Conservation (phyloP, 441 rosid species). For the Arabidopsis hybrid region DNA sequence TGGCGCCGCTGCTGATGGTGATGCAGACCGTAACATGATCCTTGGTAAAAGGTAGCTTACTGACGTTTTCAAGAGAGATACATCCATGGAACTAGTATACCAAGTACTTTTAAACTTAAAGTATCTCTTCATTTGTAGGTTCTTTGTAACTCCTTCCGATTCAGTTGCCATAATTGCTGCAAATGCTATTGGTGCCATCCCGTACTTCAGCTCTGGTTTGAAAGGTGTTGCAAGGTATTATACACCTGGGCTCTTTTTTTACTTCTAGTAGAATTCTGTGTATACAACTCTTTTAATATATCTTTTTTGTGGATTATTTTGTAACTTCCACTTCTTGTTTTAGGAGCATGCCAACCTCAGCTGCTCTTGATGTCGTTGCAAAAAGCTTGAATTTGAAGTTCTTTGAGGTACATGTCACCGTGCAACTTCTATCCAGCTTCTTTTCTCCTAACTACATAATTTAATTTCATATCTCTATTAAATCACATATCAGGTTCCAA, state of each 20-base stretch:
- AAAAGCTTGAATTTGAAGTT: conserved; percentile 82
- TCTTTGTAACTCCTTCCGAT: conserved; percentile 98
- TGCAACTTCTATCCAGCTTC: background rate
- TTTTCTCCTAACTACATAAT: conserved; percentile 1
- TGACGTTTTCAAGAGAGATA: background rate
- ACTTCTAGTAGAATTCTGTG: background rate
- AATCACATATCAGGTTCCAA: conserved; percentile 73
- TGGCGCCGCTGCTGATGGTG: conserved; percentile 99
- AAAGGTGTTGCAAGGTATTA: conserved; percentile 98
- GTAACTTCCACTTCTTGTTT: conserved; percentile 28
- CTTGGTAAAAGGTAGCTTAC: conserved; percentile 88
- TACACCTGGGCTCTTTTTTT: background rate
- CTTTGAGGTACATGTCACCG: conserved; percentile 74
- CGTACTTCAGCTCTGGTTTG: conserved; percentile 90
- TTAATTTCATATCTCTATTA: conserved; percentile 3
- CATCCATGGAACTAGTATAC: conserved; percentile 6
- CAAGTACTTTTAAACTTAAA: conserved; percentile 28
- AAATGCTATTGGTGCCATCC: conserved; percentile 88
- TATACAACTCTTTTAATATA: conserved; percentile 5
- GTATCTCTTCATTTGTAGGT: conserved; percentile 54
- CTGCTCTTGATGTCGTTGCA: conserved; percentile 98
- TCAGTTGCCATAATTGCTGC: conserved; percentile 99
- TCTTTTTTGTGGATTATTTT: background rate
- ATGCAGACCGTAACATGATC: conserved; percentile 99
- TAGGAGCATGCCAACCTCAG: conserved; percentile 99